These are phyloP conservation scores for Penicillium sp. DNA, from an alignment of 2,329 filamentous ascomycete species.

Conservation along the genomic window DNA sequence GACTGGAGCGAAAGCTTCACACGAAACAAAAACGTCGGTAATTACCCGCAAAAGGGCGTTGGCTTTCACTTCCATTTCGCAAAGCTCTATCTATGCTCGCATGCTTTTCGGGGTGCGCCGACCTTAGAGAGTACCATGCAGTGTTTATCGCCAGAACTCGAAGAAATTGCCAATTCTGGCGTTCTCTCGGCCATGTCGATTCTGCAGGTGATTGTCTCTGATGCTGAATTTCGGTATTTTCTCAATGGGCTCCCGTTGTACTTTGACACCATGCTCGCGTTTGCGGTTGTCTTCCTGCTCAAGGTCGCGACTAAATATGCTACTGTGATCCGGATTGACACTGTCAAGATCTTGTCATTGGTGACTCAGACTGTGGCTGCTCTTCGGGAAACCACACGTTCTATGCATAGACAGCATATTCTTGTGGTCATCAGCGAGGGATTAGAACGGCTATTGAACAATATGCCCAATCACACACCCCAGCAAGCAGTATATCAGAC, in stretches of 20 bases:
- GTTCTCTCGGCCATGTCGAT: slow-evolving; percentile 35
- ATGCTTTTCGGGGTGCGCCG: slow-evolving; percentile 37
- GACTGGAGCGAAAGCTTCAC: slow-evolving; percentile 18
- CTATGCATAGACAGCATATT: too few species aligned
- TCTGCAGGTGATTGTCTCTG: slow-evolving; percentile 31
- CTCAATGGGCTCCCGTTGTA: slow-evolving; percentile 36
- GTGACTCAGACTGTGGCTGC: too few species aligned
- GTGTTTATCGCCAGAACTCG: slow-evolving; percentile 27
- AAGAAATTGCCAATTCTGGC: slow-evolving; percentile 34
- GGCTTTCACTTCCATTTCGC: slow-evolving; percentile 45
- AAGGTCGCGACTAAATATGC: slow-evolving; percentile 36
- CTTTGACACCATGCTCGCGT: slow-evolving; percentile 39
- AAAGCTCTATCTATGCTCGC: slow-evolving; percentile 43
- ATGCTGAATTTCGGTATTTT: slow-evolving; percentile 31
- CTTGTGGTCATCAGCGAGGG: too few species aligned
- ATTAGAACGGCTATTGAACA: too few species aligned
- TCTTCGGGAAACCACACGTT: too few species aligned
- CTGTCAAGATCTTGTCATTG: too few species aligned
- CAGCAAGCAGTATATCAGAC: too few species aligned
- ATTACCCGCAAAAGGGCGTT: slow-evolving; percentile 44
- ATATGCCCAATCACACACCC: too few species aligned
- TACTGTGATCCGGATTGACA: too few species aligned
- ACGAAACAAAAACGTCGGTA: slow-evolving; percentile 37
- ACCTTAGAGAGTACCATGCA: slow-evolving; percentile 4
- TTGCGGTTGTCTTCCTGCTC: slow-evolving; percentile 37